Conservation (phyloP, 352 stramenopile species). For the Globisporangium canariense region DNA sequence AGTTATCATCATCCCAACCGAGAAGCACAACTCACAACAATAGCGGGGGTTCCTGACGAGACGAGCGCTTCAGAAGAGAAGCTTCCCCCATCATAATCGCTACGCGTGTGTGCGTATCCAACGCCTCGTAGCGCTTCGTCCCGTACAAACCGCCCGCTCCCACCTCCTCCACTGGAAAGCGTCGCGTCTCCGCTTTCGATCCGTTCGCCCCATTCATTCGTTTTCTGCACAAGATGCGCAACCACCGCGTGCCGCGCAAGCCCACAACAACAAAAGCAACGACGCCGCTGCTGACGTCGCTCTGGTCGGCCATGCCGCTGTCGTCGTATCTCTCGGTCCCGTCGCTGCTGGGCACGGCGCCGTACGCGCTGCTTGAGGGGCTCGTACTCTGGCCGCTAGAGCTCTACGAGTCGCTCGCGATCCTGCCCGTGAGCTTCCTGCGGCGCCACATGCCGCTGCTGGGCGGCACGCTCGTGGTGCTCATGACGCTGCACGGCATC, state of each 20-base stretch:
- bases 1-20: background rate
- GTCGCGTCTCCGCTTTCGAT: slow-evolving; percentile 3
- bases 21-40: background rate
- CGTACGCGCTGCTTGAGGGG: slow-evolving; percentile 46
- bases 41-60: background rate
- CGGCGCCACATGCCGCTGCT: slow-evolving; percentile 70
- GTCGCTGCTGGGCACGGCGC: slow-evolving; percentile 21
- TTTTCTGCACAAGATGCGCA: background rate
- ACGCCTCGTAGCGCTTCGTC: background rate
- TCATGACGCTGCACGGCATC: slow-evolving; percentile 75
- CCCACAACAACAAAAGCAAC: background rate
- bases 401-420: slow-evolving; percentile 71
- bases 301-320: slow-evolving; percentile 8
- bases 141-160: background rate
- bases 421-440: slow-evolving; percentile 72
- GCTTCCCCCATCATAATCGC: background rate
- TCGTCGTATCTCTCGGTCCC: slow-evolving; percentile 7
- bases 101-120: background rate
- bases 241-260: slow-evolving; percentile 1
- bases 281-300: background rate
- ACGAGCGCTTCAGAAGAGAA: background rate
- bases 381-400: slow-evolving; percentile 65
- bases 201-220: background rate
- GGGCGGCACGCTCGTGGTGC: slow-evolving; percentile 69
- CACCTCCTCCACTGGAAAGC: background rate